Percentiles rank a stretch among this genome's conserved stretches.
These are phyloP conservation scores for Aspergillus cristatus DNA, from an alignment of 495 filamentous ascomycete species.

Conservation along the genomic window DNA sequence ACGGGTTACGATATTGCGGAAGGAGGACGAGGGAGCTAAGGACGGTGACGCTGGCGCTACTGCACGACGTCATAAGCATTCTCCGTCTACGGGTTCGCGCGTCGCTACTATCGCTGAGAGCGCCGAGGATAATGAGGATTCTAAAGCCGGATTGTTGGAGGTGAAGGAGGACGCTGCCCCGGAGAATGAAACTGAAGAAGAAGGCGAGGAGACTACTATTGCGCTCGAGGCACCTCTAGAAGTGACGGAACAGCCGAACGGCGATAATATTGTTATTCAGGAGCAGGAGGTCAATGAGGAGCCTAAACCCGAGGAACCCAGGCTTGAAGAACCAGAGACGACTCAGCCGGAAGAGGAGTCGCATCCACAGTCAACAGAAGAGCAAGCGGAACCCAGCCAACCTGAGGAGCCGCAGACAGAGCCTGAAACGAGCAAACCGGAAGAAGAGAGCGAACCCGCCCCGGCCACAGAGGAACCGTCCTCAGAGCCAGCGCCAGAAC, in stretches of 20 bases:
- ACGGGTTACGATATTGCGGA: constrained; percentile 38
- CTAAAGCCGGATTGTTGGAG: too few relatives aligned
- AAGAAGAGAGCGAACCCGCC: not conserved
- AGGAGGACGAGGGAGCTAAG: constrained; percentile 20
- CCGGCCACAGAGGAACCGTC: constrained; percentile 1
- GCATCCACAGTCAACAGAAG: not conserved
- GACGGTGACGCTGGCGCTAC: constrained; percentile 47
- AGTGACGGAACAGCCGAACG: too few relatives aligned
- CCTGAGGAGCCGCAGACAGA: constrained; percentile 3
- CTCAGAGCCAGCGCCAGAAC: too few relatives aligned
- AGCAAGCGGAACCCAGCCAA: not conserved
- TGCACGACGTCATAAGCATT: constrained; percentile 63
- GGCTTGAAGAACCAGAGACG: constrained; percentile 4
- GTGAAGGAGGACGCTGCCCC: not conserved
- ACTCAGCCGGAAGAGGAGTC: not conserved
- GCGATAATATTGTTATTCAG: not conserved
- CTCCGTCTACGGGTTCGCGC: constrained; percentile 64
- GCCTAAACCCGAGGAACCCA: not conserved
- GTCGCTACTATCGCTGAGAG: constrained; percentile 64
- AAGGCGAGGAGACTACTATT: not conserved
- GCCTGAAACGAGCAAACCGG: not conserved
- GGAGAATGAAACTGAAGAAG: not conserved
- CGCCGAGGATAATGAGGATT: constrained; percentile 51
- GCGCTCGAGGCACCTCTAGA: too few relatives aligned
- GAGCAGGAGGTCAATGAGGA: too few relatives aligned